These are phyloP conservation scores for Termitomyces titanicus DNA, from an alignment of 768 basidiomycete genomes.

Conservation along the genomic window DNA sequence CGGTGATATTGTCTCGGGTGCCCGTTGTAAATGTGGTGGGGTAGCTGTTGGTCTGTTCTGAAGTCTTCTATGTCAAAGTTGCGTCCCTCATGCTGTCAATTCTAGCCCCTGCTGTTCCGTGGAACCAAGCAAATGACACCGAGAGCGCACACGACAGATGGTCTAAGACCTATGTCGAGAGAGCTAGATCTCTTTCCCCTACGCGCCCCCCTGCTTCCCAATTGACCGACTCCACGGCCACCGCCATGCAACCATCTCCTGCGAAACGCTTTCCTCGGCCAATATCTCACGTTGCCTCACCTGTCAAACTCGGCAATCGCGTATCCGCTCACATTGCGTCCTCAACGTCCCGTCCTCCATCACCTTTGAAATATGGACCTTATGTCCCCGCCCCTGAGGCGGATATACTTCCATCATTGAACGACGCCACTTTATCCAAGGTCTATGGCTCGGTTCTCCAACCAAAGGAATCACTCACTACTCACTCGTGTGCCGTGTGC, in stretches of 20 bases:
- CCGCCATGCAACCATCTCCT: slow-evolving; percentile 23
- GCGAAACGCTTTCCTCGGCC: slow-evolving; percentile 51
- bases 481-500: slow-evolving; percentile 69
- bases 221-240: slow-evolving; percentile 13
- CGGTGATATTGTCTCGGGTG: slow-evolving; percentile 72
- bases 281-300: slow-evolving; percentile 25
- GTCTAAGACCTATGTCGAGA: slow-evolving; percentile 74
- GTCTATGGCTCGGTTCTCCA: slow-evolving; percentile 85
- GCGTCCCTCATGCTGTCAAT: background rate
- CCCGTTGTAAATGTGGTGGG: slow-evolving; percentile 80
- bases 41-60: slow-evolving; percentile 64
- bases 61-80: background rate
- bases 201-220: slow-evolving; percentile 26
- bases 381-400: slow-evolving; percentile 51
- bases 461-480: slow-evolving; percentile 66
- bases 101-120: slow-evolving; percentile 66
- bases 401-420: slow-evolving; percentile 56
- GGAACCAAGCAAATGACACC: slow-evolving; percentile 45
- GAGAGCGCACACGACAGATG: slow-evolving; percentile 59
- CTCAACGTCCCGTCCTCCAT: slow-evolving; percentile 49
- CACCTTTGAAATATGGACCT: slow-evolving; percentile 54
- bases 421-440: slow-evolving; percentile 65
- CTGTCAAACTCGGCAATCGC: slow-evolving; percentile 36
- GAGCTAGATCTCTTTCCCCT: slow-evolving; percentile 42
- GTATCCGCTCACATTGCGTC: slow-evolving; percentile 59